Evolutionary conservation across 1,284 basidiomycete genomes (phyloP), one percentile per base, ranked within the genome.

Genomic region (Exobasidium cylindrosporum): DNA sequence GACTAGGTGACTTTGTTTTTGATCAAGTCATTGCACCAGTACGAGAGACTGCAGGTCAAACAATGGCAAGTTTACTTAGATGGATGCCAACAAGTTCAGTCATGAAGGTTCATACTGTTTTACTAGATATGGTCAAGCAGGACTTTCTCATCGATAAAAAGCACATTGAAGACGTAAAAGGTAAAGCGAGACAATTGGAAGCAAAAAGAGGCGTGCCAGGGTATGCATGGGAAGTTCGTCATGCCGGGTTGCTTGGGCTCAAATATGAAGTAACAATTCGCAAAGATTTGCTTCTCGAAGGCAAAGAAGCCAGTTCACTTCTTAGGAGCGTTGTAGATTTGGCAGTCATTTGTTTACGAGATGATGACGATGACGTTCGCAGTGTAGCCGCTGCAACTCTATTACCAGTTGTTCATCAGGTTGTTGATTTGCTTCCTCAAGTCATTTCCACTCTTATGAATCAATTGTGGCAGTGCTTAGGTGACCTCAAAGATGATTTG

Each of bases 1-100:
- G 96, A 14, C 97, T 99, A 71, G 93, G 94, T 6, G 96, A 99
- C 82, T 99, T 96, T 77, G 88, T 97, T 46, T 91, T 93, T 5
- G 96, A 99, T 78, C 93, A 92, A 86, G 92, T 97, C 53, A 87
- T 98, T 21, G 95, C 95, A 4, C 96, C 96, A 28, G 95, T 99
- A 1, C 87, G 96, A 53, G 96, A 99, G 81, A 96, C 91, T 0
- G 92, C 92, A 1, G 92, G 92, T 21, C 96, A 98, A 80, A 93
- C 94, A 0, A 84, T 98, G 1, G 95, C 93, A 3, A 88, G 92
- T 10, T 84, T 97, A 13, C 85, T 97, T 35, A 83, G 92, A 35
- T 88, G 91, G 81, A 92, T 97, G 87, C 88, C 89, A 24, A 55
- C 62, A 49, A 84, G 85, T 43, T 90, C 89, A 4, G 86, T 94